A percentile compares a stretch with the other conserved stretches of the same genome.
Conservation (phyloP, 345 rosid species). For the Lepidium aucheri region DNA sequence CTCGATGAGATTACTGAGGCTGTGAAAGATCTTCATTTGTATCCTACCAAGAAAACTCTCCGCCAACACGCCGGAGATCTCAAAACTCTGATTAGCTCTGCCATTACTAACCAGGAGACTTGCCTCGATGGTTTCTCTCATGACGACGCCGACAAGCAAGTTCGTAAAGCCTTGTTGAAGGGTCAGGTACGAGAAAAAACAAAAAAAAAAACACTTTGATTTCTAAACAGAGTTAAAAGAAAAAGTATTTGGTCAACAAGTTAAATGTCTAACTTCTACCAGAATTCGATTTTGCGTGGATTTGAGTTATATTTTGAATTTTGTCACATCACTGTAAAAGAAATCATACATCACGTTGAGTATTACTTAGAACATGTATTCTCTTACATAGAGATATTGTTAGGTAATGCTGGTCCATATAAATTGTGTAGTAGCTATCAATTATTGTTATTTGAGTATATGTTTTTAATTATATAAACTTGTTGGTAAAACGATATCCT, state of each 20-base stretch:
- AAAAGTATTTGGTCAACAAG: no score
- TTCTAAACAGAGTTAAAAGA: no score
- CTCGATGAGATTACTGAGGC: slow-evolving; percentile 67
- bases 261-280: no score
- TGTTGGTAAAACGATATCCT: not conserved
- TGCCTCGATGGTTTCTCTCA: slow-evolving; percentile 92
- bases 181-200: no score
- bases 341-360: not conserved
- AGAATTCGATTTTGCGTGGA: no score
- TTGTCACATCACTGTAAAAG: no score
- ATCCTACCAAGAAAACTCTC: slow-evolving; percentile 61
- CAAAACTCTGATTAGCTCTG: slow-evolving; percentile 71
- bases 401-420: slow-evolving; percentile 5
- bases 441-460: not conserved
- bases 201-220: no score
- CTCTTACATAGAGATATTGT: not conserved
- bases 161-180: slow-evolving; percentile 32
- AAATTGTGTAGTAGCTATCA: slow-evolving; percentile 9
- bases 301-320: no score
- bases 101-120: slow-evolving; percentile 85
- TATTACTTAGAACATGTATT: not conserved
- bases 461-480: not conserved
- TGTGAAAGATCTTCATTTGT: slow-evolving; percentile 43
- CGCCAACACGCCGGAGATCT: slow-evolving; percentile 68
- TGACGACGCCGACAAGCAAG: slow-evolving; percentile 45